These are phyloP conservation scores for Kwoniella dendrophila DNA, from an alignment of 768 basidiomycete genomes.

Conservation along the genomic window DNA sequence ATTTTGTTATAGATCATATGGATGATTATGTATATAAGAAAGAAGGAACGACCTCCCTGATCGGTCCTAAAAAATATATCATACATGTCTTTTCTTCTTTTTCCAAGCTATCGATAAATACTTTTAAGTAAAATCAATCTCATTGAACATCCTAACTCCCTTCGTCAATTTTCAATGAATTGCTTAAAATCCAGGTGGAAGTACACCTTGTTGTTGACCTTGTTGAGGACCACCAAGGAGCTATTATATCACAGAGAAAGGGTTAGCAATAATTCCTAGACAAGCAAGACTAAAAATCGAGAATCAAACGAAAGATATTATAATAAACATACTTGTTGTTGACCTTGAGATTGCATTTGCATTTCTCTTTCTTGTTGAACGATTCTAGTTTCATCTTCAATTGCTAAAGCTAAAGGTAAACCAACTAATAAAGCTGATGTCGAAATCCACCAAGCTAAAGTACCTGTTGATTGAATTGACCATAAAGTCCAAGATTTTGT, in stretches of 20 bases:
- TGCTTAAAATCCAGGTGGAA: slow-evolving; percentile 80
- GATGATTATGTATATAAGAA: background rate
- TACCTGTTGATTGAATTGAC: slow-evolving; percentile 74
- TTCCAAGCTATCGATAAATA: background rate
- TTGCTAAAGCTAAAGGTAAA: slow-evolving; percentile 83
- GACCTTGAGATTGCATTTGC: slow-evolving; percentile 88
- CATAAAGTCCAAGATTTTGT: slow-evolving; percentile 69
- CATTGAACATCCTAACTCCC: background rate
- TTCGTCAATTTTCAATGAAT: background rate
- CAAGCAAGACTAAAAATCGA: slow-evolving; percentile 21
- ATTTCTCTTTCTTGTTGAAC: slow-evolving; percentile 92
- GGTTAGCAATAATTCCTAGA: background rate
- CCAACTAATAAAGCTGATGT: slow-evolving; percentile 92
- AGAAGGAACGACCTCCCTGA: background rate
- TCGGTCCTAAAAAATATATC: background rate
- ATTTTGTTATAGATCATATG: background rate
- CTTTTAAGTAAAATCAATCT: background rate
- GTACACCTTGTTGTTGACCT: slow-evolving; percentile 62
- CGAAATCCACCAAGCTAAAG: slow-evolving; percentile 90
- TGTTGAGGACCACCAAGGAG: slow-evolving; percentile 69
- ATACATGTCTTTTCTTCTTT: slow-evolving; percentile 1
- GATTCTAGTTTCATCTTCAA: slow-evolving; percentile 95
- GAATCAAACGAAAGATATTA: background rate
- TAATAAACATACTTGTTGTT: slow-evolving; percentile 70
- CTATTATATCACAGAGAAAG: slow-evolving; percentile 57